These are phyloP conservation scores for Elaeagnus macrophylla DNA, from an alignment of 306 rosid species.

Conservation along the genomic window DNA sequence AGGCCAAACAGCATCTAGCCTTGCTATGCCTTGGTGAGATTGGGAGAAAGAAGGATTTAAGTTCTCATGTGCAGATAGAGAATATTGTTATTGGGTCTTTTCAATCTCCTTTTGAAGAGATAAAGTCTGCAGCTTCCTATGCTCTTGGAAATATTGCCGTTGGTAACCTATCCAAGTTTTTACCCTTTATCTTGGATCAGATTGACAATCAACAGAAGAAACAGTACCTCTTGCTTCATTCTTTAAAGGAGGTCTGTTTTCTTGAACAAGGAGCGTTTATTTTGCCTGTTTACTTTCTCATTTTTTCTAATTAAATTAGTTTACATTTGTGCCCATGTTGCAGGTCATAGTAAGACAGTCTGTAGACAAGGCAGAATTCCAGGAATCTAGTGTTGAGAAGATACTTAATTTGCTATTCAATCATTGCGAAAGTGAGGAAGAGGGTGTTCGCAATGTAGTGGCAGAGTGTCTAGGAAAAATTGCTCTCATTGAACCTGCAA, in stretches of 20 bases:
- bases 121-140: conserved; percentile 96
- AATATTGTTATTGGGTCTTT: conserved; percentile 93
- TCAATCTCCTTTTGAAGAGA: conserved; percentile 98
- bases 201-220: conserved; percentile 99
- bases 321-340: conserved; percentile 18
- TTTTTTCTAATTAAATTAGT: background rate
- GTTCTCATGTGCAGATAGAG: conserved; percentile 76
- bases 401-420: conserved; percentile 88
- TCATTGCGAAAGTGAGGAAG: conserved; percentile 98
- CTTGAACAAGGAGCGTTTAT: conserved; percentile 16
- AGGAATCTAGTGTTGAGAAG: conserved; percentile 93
- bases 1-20: conserved; percentile 98
- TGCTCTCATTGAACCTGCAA: conserved; percentile 93
- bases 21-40: conserved; percentile 93
- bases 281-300: conserved; percentile 5
- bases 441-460: conserved; percentile 96
- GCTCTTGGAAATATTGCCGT: conserved; percentile 99
- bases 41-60: conserved; percentile 94
- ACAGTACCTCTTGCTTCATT: conserved; percentile 95
- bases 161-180: conserved; percentile 89
- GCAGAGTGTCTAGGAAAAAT: conserved; percentile 97
- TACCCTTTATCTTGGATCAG: conserved; percentile 97
- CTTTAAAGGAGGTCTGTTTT: conserved; percentile 79
- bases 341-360: conserved; percentile 96
- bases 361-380: conserved; percentile 91